Evolutionary conservation across 2,329 filamentous ascomycete species (phyloP).

Genomic region (Septoria petroselini): DNA sequence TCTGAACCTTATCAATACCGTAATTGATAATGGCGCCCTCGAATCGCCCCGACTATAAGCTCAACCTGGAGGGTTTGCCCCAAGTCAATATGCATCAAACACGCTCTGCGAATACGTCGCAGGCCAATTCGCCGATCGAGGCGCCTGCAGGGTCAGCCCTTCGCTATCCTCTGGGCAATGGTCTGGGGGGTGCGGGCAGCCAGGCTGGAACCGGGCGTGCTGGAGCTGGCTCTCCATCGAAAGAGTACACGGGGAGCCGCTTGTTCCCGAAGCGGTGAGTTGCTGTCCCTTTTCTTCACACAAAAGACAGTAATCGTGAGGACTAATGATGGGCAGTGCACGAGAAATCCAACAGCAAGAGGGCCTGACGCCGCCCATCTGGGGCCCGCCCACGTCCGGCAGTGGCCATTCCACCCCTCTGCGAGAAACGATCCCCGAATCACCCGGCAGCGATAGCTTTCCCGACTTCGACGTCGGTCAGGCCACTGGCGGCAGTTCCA

Average conservation of each 20-base stretch:
- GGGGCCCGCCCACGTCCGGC: constrained; percentile 92
- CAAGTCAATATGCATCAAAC: constrained; percentile 61
- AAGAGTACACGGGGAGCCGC: constrained; percentile 72
- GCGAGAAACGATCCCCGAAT: constrained; percentile 95
- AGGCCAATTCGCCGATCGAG: constrained; percentile 78
- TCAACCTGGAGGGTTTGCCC: constrained; percentile 77
- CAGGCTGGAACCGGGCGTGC: constrained; percentile 63
- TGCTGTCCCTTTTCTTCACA: constrained; percentile 4
- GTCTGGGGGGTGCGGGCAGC: constrained; percentile 52
- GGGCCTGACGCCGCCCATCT: constrained; percentile 70
- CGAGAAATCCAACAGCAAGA: constrained; percentile 97
- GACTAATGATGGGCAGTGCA: constrained; percentile 56
- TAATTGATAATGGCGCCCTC: constrained; percentile 92
- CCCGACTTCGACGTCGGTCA: constrained; percentile 69
- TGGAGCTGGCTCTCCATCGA: constrained; percentile 92
- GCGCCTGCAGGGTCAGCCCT: constrained; percentile 60
- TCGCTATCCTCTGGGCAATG: constrained; percentile 70
- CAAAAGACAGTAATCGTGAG: neutral
- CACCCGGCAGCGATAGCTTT: constrained; percentile 86
- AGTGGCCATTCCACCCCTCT: constrained; percentile 95
- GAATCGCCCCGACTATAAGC: constrained; percentile 74
- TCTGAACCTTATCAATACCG: constrained; percentile 23
- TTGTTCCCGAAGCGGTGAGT: constrained; percentile 90
- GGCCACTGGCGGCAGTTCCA: constrained; percentile 27
- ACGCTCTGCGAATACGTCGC: constrained; percentile 74